Evolutionary conservation across 441 rosid species (phyloP), one percentile per base, ranked within the genome.

Genomic region (Gossypium lobatum): DNA sequence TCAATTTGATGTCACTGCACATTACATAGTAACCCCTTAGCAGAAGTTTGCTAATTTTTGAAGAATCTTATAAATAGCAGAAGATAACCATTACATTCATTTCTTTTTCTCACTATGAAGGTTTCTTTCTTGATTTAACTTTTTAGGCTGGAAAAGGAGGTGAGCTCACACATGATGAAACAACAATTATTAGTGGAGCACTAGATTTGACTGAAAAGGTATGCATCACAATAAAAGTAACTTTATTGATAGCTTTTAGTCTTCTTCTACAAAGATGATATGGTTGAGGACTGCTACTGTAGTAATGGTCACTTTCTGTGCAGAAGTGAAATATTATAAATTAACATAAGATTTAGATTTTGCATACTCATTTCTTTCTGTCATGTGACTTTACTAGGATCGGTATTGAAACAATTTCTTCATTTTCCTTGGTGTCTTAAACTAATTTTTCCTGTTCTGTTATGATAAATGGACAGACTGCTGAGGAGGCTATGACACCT

Each of bases 401-500:
- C 13, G 16, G 14, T 58, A 9, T 31, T 9, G 57, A 23, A 58
- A 59, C 45, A 25, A n/a, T 46, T 58, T 20, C 53, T 21, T 25
- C 14, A 23, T 58, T 58, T 58, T 23, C 16, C 63, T 58, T 23
- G 11, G 37, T 6, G 37, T 64, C 39, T 52, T 54, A 17, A 64
- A 13, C 20, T 73, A 14, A 28, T 55, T 73, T 73, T 52, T 73
- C 13, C 28, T 52, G 61, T 42, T 53, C 25, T 0, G 0, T 64
- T 73, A 3, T 21, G 20, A 54, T 64, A 54, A 34, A 37, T 64
- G 55, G 39, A 77, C 92, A 95, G 97, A 95, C 98, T 45, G 99
- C 98, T 60, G 93, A 91, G 73, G 97, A 95, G 84, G 99, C 99
- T 50, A 93, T 95, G 99, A 95, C 99, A 17, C 99, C 99, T 37